Conservation (phyloP, 345 rosid genomes). For the Kernera saxatilis region DNA sequence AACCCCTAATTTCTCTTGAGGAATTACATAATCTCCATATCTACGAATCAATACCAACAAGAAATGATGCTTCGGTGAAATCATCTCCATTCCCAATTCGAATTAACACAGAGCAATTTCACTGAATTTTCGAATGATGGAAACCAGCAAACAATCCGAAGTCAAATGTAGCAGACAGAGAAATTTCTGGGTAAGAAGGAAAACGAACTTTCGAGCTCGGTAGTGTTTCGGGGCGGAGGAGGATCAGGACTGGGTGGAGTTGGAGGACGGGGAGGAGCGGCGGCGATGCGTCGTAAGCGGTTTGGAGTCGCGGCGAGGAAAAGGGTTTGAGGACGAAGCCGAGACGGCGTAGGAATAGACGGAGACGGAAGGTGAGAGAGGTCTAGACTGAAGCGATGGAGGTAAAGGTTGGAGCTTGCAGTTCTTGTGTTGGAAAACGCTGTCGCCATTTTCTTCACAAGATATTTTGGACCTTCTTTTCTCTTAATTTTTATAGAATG, state of each 20-base stretch:
- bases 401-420: conserved; percentile 14
- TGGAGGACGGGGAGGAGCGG: conserved; percentile 30
- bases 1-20: background rate
- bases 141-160: background rate
- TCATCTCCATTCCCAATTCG: background rate
- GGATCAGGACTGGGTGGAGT: conserved; percentile 42
- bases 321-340: conserved; percentile 23
- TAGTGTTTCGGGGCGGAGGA: conserved; percentile 28
- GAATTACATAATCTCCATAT: background rate
- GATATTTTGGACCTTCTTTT: background rate
- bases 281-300: conserved; percentile 25
- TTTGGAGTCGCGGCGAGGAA: conserved; percentile 5
- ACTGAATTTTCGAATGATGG: background rate
- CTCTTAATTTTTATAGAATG: background rate
- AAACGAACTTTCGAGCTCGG: conserved; percentile 31
- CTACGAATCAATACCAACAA: background rate
- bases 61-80: background rate
- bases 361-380: background rate
- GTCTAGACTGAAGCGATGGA: background rate
- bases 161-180: too few relatives aligned
- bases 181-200: background rate
- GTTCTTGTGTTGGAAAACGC: background rate
- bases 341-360: background rate
- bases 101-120: background rate
- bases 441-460: conserved; percentile 15